These are phyloP conservation scores for Rhizopogon sp. DNA, from an alignment of 768 basidiomycete species.

Conservation along the genomic window DNA sequence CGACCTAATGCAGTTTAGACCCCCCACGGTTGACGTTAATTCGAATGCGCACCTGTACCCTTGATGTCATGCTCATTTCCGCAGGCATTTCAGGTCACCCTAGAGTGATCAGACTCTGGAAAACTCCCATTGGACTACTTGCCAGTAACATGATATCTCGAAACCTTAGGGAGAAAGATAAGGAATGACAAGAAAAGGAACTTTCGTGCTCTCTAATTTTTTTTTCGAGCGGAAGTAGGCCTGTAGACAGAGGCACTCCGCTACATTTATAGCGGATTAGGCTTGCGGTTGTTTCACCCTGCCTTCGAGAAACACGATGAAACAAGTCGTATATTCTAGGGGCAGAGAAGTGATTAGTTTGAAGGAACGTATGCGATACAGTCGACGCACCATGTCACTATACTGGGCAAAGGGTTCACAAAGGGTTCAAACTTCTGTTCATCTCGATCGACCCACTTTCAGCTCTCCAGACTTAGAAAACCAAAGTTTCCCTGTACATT, in stretches of 20 bases:
- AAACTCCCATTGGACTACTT: neutral
- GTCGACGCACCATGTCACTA: neutral
- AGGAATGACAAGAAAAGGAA: neutral
- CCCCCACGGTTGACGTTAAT: conserved; percentile 5
- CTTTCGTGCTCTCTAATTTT: neutral
- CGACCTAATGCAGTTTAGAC: neutral
- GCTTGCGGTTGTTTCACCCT: too few species aligned
- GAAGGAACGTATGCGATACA: neutral
- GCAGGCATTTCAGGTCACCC: neutral
- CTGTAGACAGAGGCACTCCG: neutral
- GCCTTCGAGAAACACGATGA: neutral
- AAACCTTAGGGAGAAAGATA: neutral
- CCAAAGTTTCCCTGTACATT: neutral
- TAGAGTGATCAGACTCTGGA: neutral
- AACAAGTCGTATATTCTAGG: neutral
- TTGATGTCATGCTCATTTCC: neutral
- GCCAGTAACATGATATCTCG: neutral
- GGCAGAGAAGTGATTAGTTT: neutral
- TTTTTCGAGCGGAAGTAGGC: neutral
- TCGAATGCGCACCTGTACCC: neutral
- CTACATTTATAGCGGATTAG: neutral
- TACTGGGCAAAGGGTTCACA: neutral
- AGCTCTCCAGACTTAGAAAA: neutral
- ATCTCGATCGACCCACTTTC: neutral
- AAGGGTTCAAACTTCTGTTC: neutral